Evolutionary conservation across 2,329 filamentous ascomycete species (phyloP), one percentile per base, ranked within the genome.

Genomic region (Tolypocladium paradoxum): DNA sequence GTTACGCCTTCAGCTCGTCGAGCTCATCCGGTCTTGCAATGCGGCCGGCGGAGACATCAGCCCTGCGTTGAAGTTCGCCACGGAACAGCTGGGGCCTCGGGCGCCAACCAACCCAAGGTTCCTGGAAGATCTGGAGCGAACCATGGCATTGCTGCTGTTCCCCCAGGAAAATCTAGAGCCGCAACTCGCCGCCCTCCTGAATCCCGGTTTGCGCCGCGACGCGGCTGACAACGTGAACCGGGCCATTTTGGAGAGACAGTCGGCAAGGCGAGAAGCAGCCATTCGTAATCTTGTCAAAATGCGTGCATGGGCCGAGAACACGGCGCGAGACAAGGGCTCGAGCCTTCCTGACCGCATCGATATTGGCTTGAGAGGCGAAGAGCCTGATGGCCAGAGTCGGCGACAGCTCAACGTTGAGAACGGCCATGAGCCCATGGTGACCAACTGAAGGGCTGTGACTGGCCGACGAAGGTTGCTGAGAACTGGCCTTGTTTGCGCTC

Each of bases 221-320:
- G 90, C 96, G n/a, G 93, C 93, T 5, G 84, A 85, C 56, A 80
- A 81, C 60, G 93, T 99, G 52, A 99, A 99, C 65, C 85, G 90
- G 68, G 89, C 90, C 12, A 90, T 99, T 51, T 73, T 97, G 29
- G 76, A 81, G 53, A 83, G 79, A 50, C 85, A 91, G 65, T 85
- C 85, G 24, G 76, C 83, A 60, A 78, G 84, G 56, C 82, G 85
- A 56, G 89, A 96, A 67, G 87, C 91, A 14, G 87, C 88, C 29
- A 88, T 99, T 58, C 81, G 87, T 53, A 82, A 87, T 58, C 76
- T 99, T 3, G 84, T 96, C 40, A 85, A 85, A 63, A 79, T 95
- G 65, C 82, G 92, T 53, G 83, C 85, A 1, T 99, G 92, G 90
- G 85, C 89, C 11, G 92, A 97, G 69, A 75, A 76, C 20, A 77